Conservation (phyloP, 2,329 filamentous ascomycete genomes). For the Fusarium robinianum region DNA sequence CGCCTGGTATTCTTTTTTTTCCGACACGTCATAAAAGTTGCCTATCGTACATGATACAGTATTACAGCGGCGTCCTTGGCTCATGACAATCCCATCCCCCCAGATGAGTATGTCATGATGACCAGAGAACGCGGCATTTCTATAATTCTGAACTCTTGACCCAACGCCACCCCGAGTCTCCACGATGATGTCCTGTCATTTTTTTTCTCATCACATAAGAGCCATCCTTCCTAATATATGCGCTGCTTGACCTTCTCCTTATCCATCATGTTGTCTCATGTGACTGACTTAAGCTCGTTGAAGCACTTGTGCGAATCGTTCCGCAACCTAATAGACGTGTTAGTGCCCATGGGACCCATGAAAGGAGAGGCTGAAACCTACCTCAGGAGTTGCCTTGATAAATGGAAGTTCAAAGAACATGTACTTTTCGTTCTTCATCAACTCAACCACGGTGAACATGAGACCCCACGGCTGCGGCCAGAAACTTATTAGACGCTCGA, state of each 20-base stretch:
- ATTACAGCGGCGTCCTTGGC: constrained; percentile 38
- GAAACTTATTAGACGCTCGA: constrained; percentile 85
- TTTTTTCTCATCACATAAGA: too few species aligned
- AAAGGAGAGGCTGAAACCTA: constrained; percentile 46
- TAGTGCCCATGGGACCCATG: constrained; percentile 4
- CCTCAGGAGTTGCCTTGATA: constrained; percentile 87
- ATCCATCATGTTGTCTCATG: constrained; percentile 10
- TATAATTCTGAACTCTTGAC: constrained; percentile 37
- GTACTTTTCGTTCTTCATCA: constrained; percentile 89
- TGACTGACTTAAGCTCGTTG: constrained; percentile 38
- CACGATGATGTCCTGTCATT: constrained; percentile 27
- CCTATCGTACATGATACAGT: constrained; percentile 47
- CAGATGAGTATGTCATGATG: constrained; percentile 31
- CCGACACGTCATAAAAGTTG: constrained; percentile 36
- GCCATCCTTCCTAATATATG: too few species aligned
- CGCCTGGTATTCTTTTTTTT: constrained; percentile 33
- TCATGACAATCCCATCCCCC: constrained; percentile 29
- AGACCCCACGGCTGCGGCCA: constrained; percentile 97
- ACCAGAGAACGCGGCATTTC: constrained; percentile 29
- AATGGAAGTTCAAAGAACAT: constrained; percentile 92
- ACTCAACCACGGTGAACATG: constrained; percentile 83
- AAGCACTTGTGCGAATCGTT: constrained; percentile 43
- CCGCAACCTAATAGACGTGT: constrained; percentile 40
- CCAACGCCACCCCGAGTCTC: constrained; percentile 29
- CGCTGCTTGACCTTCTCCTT: too few species aligned